Base-by-base conservation (phyloP, 495 filamentous ascomycete genomes). In the Aspergillus wentii region DNA sequence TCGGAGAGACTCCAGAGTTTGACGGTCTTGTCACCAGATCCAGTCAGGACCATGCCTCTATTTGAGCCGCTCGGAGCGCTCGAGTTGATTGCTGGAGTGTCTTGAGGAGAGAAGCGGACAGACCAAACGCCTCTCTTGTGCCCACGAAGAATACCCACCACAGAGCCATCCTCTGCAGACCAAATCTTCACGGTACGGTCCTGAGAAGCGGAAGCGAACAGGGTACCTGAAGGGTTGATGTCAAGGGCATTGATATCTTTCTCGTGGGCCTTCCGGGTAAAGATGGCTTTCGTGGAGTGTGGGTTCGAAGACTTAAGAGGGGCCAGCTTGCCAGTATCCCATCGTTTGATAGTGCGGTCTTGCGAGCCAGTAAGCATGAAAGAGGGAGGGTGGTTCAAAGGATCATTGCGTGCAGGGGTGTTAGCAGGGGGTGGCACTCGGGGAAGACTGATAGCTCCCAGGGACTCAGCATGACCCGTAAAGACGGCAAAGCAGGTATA, bases 171-270 rank as follows among this genome's bases (percentile, higher is more conserved):
- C 49, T 91, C 83, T 8, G 80, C 69, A 11, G 86, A 85, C 86
- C 89, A 97, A 33, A 99, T 95, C 66, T 97, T 97, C 43, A 95
- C 88, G 0, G 88, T 94, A 36, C 85, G 83, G 60, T 99, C 92
- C 60, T 97, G 92, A 8, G 91, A 96, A 23, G 92, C 92, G 0
- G 90, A 95, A 9, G 94, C 92, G 58, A 97, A 95, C 1, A 94
- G 60, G 11, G 73, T 69, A 10, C 75, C 75, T 10, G 71, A 69
- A 17, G 80, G 74, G 46, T 83, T 84, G 22, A 90, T 71, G 39
- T 92, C 87, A 13, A 99, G 69, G 4, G 92, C 88, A 48, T 99
- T 99, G 66, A 99, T 99, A 46, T 99, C 92, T 49, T 97, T 99
- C 41, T 99, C 92, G 59, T 99, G 92, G 2, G 92, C 94, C 62